Percentiles rank a stretch among this genome's conserved stretches.
Conservation (phyloP, 2,329 filamentous ascomycete species). For the Escovopsis sp. region DNA sequence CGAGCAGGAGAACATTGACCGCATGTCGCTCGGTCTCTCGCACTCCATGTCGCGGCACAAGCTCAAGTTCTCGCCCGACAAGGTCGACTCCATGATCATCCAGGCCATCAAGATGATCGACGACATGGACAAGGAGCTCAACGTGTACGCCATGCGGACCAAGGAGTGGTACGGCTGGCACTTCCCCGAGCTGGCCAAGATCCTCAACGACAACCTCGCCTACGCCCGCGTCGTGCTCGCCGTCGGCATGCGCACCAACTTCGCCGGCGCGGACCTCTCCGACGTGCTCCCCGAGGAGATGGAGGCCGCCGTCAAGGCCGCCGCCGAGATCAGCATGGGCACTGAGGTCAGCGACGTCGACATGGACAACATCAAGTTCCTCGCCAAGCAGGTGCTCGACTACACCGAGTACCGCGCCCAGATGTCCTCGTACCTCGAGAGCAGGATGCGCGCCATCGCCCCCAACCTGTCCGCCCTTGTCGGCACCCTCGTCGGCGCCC, state of each 20-base stretch:
- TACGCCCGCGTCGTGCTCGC: conserved; percentile 79
- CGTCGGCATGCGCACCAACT: conserved; percentile 79
- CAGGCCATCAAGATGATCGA: conserved; percentile 90
- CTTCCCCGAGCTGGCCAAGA: conserved; percentile 95
- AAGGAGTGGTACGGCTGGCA: conserved; percentile 99
- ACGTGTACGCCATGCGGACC: conserved; percentile 96
- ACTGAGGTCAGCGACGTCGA: conserved; percentile 91
- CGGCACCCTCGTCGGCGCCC: conserved; percentile 84
- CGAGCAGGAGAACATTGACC: conserved; percentile 70
- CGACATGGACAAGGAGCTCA: conserved; percentile 95
- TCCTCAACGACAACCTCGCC: conserved; percentile 91
- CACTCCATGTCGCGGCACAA: conserved; percentile 96
- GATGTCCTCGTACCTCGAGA: conserved; percentile 76
- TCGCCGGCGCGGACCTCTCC: conserved; percentile 60
- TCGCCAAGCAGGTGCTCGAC: conserved; percentile 84
- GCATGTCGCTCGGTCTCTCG: conserved; percentile 90
- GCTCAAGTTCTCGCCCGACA: conserved; percentile 96
- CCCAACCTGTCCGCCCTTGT: conserved; percentile 90
- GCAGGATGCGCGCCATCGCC: conserved; percentile 91
- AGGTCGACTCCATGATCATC: conserved; percentile 99
- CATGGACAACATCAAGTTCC: conserved; percentile 77
- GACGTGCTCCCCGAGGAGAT: conserved; percentile 94
- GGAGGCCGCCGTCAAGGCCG: conserved; percentile 78
- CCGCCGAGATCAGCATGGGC: conserved; percentile 95
- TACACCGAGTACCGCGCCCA: conserved; percentile 84